Conservation (phyloP, 805 yeast genomes). For the Zygosaccharomyces pseudorouxii region DNA sequence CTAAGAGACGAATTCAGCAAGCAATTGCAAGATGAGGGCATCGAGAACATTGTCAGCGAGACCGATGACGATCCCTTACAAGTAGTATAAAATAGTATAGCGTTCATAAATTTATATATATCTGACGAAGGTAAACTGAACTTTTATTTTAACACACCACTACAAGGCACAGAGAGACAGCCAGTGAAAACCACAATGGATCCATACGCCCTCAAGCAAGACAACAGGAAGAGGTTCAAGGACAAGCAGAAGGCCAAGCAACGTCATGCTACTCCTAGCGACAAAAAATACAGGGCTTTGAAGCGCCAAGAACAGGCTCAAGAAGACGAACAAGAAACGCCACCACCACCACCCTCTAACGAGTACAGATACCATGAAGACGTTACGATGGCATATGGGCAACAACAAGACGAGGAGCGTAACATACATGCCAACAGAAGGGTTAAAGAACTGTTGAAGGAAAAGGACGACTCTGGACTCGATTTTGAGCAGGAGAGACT, state of each 20-base stretch:
- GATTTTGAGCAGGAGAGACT: conserved; percentile 1
- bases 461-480: conserved; percentile 8
- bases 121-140: not conserved
- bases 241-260: conserved; percentile 39
- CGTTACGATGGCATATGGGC: conserved; percentile 12
- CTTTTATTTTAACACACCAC: not conserved
- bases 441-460: conserved; percentile 14
- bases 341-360: conserved; percentile 20
- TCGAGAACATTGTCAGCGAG: conserved; percentile 47
- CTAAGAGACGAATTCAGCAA: conserved; percentile 49
- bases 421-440: conserved; percentile 11
- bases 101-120: not conserved
- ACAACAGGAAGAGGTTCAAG: conserved; percentile 40
- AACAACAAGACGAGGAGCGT: conserved; percentile 10
- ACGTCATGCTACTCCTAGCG: conserved; percentile 38
- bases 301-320: conserved; percentile 18
- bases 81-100: conserved; percentile 14
- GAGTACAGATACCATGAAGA: conserved; percentile 26
- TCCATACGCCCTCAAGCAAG: conserved; percentile 34
- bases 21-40: conserved; percentile 40
- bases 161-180: conserved; percentile 1
- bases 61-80: conserved; percentile 62
- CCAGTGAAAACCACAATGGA: conserved; percentile 19
- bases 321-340: conserved; percentile 14
- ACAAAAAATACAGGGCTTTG: conserved; percentile 32